Conservation (phyloP, 495 filamentous ascomycete genomes). For the Penicillium steckii region DNA sequence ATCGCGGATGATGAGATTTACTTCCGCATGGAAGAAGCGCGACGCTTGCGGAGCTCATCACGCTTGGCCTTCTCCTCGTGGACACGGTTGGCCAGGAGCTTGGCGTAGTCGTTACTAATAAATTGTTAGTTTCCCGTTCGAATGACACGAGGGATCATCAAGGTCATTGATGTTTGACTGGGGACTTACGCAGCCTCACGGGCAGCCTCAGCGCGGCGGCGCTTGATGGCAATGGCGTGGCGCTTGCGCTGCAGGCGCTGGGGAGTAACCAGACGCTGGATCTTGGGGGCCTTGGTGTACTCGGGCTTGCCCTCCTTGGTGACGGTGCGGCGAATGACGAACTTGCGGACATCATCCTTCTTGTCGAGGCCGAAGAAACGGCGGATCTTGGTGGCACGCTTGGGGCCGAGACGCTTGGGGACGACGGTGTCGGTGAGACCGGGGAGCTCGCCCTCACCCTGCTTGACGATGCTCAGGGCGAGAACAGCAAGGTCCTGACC, state of each 20-base stretch:
- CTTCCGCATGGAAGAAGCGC: conserved; percentile 94
- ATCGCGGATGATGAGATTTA: conserved; percentile 46
- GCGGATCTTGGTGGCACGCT: conserved; percentile 99
- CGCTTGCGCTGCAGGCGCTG: conserved; percentile 99
- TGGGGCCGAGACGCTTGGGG: conserved; percentile 97
- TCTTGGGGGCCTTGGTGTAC: conserved; percentile 99
- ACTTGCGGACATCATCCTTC: conserved; percentile 99
- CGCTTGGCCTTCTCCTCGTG: conserved; percentile 89
- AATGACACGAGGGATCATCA: not conserved
- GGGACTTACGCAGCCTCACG: conserved; percentile 98
- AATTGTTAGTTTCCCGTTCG: conserved; percentile 35
- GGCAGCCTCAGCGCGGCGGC: conserved; percentile 86
- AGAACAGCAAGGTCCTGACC: conserved; percentile 91
- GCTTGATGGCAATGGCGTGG: conserved; percentile 95
- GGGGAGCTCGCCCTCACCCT: conserved; percentile 89
- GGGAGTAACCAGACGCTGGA: conserved; percentile 98
- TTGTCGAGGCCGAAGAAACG: conserved; percentile 98
- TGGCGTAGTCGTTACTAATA: conserved; percentile 77
- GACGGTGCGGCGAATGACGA: conserved; percentile 98
- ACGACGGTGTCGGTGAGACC: conserved; percentile 94
- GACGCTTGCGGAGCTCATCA: conserved; percentile 88
- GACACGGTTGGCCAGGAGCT: conserved; percentile 92
- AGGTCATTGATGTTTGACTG: no score
- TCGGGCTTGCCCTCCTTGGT: conserved; percentile 94
- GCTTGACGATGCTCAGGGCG: conserved; percentile 92